A percentile compares a stretch with the other conserved stretches of the same genome.
Evolutionary conservation across 139 green algal species (phyloP).

Genomic region (Chlorella sorokiniana): DNA sequence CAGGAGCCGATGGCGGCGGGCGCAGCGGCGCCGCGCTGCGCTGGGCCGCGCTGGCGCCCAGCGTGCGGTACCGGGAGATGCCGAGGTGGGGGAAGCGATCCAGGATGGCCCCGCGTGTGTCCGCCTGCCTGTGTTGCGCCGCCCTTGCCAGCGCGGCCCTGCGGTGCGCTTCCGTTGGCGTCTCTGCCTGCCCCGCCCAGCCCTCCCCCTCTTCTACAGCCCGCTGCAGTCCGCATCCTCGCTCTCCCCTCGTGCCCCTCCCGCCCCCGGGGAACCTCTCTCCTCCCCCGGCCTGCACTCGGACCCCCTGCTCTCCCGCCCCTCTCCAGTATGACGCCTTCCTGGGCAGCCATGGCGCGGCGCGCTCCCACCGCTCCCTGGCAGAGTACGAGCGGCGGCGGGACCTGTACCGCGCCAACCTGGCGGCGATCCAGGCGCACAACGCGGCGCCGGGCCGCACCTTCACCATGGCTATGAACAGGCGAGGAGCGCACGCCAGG

Average conservation of each 20-base stretch:
- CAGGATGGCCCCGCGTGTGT: no score
- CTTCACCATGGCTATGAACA: conserved; percentile 49
- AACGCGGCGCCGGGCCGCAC: conserved; percentile 27
- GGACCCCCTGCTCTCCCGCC: not conserved
- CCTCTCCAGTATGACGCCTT: conserved; percentile 49
- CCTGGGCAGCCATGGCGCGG: conserved; percentile 30
- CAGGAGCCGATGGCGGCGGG: not conserved
- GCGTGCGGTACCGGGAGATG: not conserved
- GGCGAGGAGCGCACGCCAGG: not conserved
- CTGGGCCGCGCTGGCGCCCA: not conserved
- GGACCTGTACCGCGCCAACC: conserved; percentile 36
- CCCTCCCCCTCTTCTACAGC: no score
- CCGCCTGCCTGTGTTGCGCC: no score
- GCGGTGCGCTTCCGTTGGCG: no score
- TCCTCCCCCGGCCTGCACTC: not conserved
- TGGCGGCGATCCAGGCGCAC: conserved; percentile 30
- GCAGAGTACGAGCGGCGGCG: conserved; percentile 41
- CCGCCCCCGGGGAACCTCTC: no score
- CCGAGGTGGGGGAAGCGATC: conserved; percentile 1
- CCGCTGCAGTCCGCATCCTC: no score
- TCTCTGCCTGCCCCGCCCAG: no score
- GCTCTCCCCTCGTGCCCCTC: no score
- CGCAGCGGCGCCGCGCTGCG: not conserved
- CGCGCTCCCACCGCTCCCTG: conserved; percentile 12
- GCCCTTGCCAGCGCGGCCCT: not conserved